phyloP scores from a whole-genome alignment of 352 stramenopile species.

The Discostella stelligera region DNA sequence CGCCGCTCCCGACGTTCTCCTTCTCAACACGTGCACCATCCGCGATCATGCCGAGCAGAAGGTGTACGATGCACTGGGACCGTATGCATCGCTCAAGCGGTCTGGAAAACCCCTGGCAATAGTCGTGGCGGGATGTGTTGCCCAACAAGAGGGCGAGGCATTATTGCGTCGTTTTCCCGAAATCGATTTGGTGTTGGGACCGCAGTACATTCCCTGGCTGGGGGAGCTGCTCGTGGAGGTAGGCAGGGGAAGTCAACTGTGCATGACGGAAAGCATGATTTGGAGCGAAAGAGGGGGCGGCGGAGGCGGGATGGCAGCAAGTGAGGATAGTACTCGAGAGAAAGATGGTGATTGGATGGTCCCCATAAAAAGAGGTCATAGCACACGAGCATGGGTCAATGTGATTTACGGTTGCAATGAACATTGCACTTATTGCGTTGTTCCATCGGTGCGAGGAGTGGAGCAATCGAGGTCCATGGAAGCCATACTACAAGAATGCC shows the following conservation, averaged over 20 bases:
- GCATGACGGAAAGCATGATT: conserved; percentile 54
- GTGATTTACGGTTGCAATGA: conserved; percentile 85
- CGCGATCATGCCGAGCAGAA: conserved; percentile 86
- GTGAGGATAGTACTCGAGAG: conserved; percentile 39
- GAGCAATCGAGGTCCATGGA: conserved; percentile 80
- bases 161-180: conserved; percentile 81
- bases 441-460: conserved; percentile 84
- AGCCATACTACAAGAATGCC: conserved; percentile 80
- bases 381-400: conserved; percentile 82
- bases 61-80: conserved; percentile 81
- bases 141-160: conserved; percentile 84
- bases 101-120: conserved; percentile 75
- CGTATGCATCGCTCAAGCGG: conserved; percentile 78
- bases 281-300: conserved; percentile 31
- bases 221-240: conserved; percentile 74
- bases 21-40: conserved; percentile 86
- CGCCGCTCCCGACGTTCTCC: conserved; percentile 76
- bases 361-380: conserved; percentile 54
- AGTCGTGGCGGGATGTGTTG: conserved; percentile 84
- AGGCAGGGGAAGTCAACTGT: conserved; percentile 66
- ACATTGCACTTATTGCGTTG: conserved; percentile 86
- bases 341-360: conserved; percentile 60
- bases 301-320: not conserved
- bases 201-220: conserved; percentile 83
- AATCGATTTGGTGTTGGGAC: conserved; percentile 83